Conservation (phyloP, 164 flowering plant species). For the Dillenia turbinata region DNA sequence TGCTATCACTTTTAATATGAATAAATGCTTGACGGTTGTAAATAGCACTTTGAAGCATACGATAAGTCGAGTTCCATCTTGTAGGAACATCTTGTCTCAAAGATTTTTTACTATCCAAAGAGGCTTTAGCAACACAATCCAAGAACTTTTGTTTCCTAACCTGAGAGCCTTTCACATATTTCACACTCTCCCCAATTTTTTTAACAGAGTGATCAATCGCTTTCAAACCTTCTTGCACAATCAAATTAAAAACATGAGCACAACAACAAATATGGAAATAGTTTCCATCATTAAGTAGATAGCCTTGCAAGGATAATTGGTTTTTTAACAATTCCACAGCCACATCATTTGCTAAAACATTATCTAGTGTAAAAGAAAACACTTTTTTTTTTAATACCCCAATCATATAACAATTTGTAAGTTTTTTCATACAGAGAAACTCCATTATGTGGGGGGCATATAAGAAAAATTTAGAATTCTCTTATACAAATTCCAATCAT, state of each 20-base stretch:
- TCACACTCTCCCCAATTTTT: constrained; percentile 4
- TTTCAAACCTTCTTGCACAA: constrained; percentile 8
- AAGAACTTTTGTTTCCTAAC: neutral
- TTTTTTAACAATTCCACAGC: too few species aligned
- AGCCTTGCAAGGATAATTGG: too few species aligned
- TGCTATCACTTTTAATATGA: neutral
- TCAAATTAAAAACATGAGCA: constrained; percentile 8
- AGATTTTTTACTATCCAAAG: neutral
- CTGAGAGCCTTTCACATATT: constrained; percentile 2
- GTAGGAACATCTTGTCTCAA: constrained; percentile 14
- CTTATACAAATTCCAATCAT: neutral
- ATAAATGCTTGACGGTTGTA: neutral
- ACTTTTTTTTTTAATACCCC: constrained; percentile 7
- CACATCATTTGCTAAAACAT: constrained; percentile 6
- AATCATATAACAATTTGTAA: neutral
- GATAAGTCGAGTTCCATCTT: constrained; percentile 13
- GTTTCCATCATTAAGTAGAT: too few species aligned
- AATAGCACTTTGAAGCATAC: constrained; percentile 12
- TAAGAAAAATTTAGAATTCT: neutral
- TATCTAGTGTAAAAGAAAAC: constrained; percentile 10
- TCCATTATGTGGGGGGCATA: constrained; percentile 1
- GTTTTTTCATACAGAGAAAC: neutral
- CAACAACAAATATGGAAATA: too few species aligned
- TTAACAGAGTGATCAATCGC: neutral
- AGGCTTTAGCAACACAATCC: neutral